Percentiles rank a stretch among this genome's conserved stretches.
phyloP scores from a whole-genome alignment of 768 basidiomycete species.

The Leccinum subtestaceum region DNA sequence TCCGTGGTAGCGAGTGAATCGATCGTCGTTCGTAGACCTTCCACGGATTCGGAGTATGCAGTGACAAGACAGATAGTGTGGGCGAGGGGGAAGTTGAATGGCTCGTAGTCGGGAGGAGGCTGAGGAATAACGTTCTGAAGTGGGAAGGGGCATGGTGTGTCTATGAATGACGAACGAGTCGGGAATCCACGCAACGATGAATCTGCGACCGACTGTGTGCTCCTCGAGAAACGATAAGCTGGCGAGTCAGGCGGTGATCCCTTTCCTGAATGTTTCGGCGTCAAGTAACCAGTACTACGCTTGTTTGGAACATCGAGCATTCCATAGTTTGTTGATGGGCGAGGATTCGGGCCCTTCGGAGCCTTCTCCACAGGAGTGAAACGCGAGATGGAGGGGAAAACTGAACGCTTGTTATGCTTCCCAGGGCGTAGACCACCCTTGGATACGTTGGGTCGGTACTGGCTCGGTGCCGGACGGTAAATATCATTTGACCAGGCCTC shows the following conservation, averaged over 20 bases:
- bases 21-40: constrained; percentile 95
- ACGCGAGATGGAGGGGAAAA: constrained; percentile 67
- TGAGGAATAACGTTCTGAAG: constrained; percentile 88
- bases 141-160: constrained; percentile 90
- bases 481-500: constrained; percentile 97
- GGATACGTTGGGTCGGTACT: constrained; percentile 85
- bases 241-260: constrained; percentile 74
- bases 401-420: constrained; percentile 53
- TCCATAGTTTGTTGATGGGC: constrained; percentile 65
- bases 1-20: constrained; percentile 98
- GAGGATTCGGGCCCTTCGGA: constrained; percentile 47
- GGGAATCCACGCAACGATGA: constrained; percentile 25
- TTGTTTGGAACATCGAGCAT: constrained; percentile 65
- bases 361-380: constrained; percentile 73
- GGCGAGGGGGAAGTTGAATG: constrained; percentile 92
- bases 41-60: constrained; percentile 95
- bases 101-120: constrained; percentile 86
- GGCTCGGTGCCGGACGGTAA: constrained; percentile 86
- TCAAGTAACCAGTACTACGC: constrained; percentile 52
- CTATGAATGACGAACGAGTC: constrained; percentile 51
- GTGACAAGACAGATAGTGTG: constrained; percentile 97
- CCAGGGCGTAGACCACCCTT: constrained; percentile 58
- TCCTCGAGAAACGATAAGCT: constrained; percentile 69
- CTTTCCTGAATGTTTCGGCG: constrained; percentile 39
- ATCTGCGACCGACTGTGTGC: constrained; percentile 73